Percentiles rank a stretch among this genome's conserved stretches.
Evolutionary conservation across 108 stramenopile genomes (phyloP).

Genomic region (Cyclotella sp.): DNA sequence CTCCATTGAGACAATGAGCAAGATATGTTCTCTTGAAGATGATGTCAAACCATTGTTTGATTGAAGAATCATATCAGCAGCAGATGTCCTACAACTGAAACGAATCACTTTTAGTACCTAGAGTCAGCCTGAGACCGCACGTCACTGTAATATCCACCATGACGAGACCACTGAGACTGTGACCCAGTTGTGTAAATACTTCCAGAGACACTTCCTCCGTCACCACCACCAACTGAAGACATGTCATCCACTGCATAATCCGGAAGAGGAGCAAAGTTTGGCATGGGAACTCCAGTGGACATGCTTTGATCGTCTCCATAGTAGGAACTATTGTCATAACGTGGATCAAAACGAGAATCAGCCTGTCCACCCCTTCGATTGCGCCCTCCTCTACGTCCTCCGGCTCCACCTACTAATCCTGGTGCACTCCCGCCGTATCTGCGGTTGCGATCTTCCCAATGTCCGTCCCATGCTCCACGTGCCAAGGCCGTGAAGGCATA

Average conservation of each 20-base stretch:
- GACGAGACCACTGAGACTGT: conserved; percentile 41
- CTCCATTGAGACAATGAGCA: too few species aligned
- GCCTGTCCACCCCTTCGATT: conserved; percentile 63
- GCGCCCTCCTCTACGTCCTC: conserved; percentile 61
- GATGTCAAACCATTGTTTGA: background rate
- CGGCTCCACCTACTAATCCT: conserved; percentile 57
- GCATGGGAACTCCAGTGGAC: conserved; percentile 71
- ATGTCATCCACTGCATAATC: conserved; percentile 79
- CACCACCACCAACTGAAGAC: conserved; percentile 79
- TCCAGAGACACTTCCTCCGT: conserved; percentile 62
- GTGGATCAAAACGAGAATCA: conserved; percentile 89
- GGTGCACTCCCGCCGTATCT: conserved; percentile 47
- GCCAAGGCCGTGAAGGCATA: conserved; percentile 92
- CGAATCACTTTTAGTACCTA: conserved; percentile 22
- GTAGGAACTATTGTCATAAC: conserved; percentile 60
- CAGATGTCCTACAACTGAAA: background rate
- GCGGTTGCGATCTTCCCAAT: conserved; percentile 82
- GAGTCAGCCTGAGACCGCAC: conserved; percentile 59
- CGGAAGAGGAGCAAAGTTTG: conserved; percentile 87
- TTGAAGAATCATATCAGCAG: background rate
- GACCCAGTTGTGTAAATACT: conserved; percentile 56
- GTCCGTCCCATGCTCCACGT: conserved; percentile 90
- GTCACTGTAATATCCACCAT: conserved; percentile 49
- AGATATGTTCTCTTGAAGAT: too few species aligned
- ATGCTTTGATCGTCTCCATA: conserved; percentile 50